Percentiles rank a stretch among this genome's conserved stretches.
Evolutionary conservation across 768 basidiomycete species (phyloP).

Genomic region (Clathrus columnatus): DNA sequence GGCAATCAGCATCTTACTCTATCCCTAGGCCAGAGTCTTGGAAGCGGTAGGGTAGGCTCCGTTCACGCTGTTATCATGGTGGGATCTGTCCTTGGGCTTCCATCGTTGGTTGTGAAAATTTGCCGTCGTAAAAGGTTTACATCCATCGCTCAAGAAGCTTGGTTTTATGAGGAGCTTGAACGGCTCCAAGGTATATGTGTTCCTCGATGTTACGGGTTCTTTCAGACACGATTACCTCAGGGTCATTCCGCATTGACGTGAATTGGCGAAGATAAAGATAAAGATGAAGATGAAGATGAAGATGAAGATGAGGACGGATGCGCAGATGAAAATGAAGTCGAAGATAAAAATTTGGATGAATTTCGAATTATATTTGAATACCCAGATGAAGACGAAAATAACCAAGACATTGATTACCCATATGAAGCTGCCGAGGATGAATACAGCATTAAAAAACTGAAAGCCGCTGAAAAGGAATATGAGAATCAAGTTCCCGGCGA

Average conservation of each 20-base stretch:
- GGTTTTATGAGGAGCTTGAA: slow-evolving; percentile 15
- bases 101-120: background rate
- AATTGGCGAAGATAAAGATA: too few species aligned
- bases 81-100: background rate
- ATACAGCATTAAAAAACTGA: too few species aligned
- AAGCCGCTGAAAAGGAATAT: background rate
- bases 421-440: background rate
- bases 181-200: slow-evolving; percentile 10
- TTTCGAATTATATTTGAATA: background rate
- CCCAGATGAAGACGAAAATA: background rate
- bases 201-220: slow-evolving; percentile 13
- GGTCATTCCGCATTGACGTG: background rate
- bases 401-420: background rate
- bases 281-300: background rate
- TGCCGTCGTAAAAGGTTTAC: background rate
- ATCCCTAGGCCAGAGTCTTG: background rate
- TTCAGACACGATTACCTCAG: background rate
- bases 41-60: background rate
- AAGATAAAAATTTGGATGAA: background rate
- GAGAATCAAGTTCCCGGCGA: background rate
- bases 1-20: background rate
- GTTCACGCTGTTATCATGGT: background rate
- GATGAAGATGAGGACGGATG: background rate
- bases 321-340: background rate
- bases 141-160: slow-evolving; percentile 9